Conservation (phyloP, 2,329 filamentous ascomycete genomes). For the Gaeumannomyces sp. region DNA sequence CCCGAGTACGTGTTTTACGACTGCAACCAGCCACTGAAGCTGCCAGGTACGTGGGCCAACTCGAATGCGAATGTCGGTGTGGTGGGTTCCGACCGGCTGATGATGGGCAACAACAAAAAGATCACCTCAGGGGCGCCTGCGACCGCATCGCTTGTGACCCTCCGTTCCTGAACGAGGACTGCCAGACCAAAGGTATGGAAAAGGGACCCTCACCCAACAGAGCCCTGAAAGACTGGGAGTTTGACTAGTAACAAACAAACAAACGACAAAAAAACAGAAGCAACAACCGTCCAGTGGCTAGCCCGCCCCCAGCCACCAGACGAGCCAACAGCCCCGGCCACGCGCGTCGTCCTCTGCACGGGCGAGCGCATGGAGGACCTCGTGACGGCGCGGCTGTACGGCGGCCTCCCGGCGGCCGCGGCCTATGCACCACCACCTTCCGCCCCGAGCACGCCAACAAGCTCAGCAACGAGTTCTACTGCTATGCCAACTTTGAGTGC, state of each 20-base stretch:
- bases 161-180: constrained; percentile 73
- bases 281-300: constrained; percentile 70
- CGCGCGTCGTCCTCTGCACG: constrained; percentile 62
- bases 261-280: constrained; percentile 40
- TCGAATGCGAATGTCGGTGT: no score
- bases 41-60: constrained; percentile 53
- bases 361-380: constrained; percentile 68
- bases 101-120: neutral
- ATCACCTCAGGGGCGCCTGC: constrained; percentile 53
- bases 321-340: neutral
- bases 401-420: constrained; percentile 35
- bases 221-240: no score
- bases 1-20: constrained; percentile 71
- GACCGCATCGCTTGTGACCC: constrained; percentile 72
- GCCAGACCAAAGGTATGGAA: constrained; percentile 64
- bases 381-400: constrained; percentile 58
- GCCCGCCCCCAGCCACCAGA: constrained; percentile 32
- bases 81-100: no score
- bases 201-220: no score
- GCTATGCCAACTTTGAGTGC: constrained; percentile 73
- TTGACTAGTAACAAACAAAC: no score
- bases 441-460: constrained; percentile 64
- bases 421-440: constrained; percentile 60
- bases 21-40: constrained; percentile 59
- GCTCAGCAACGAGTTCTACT: constrained; percentile 74